These are phyloP conservation scores for Fraxinus excelsior DNA, from an alignment of 257 asterid genomes.

Conservation along the genomic window DNA sequence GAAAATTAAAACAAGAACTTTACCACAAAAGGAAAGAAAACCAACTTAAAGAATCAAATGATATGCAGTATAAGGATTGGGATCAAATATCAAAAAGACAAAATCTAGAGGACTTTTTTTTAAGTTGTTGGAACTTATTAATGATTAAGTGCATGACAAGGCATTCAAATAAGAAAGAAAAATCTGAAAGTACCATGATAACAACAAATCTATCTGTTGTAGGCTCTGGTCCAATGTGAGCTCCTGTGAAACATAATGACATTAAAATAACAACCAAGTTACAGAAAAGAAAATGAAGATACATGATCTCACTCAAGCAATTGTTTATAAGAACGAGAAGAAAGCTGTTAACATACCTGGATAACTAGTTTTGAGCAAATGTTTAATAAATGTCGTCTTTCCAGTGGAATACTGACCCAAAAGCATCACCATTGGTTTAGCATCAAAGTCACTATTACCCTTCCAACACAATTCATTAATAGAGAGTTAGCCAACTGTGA, in stretches of 20 bases:
- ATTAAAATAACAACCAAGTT: slow-evolving; percentile 16
- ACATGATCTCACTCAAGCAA: neutral
- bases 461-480: slow-evolving; percentile 32
- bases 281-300: neutral
- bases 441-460: slow-evolving; percentile 92
- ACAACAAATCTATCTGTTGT: slow-evolving; percentile 99
- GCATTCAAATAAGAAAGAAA: slow-evolving; percentile 4
- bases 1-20: neutral
- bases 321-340: neutral
- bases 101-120: slow-evolving; percentile 12
- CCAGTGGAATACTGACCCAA: slow-evolving; percentile 98
- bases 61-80: slow-evolving; percentile 1
- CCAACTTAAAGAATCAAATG: slow-evolving; percentile 5
- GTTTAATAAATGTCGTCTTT: slow-evolving; percentile 94
- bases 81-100: slow-evolving; percentile 11
- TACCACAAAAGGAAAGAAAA: neutral
- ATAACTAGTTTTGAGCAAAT: slow-evolving; percentile 77
- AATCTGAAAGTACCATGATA: slow-evolving; percentile 67
- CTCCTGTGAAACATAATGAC: slow-evolving; percentile 51
- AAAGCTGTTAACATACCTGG: slow-evolving; percentile 57
- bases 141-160: neutral
- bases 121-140: slow-evolving; percentile 2
- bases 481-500: neutral
- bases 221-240: slow-evolving; percentile 99
- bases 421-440: slow-evolving; percentile 99